Percentiles rank a stretch among this genome's conserved stretches.
Evolutionary conservation across 768 basidiomycete genomes (phyloP).

Genomic region (Tylopilus rubrobrunneus): DNA sequence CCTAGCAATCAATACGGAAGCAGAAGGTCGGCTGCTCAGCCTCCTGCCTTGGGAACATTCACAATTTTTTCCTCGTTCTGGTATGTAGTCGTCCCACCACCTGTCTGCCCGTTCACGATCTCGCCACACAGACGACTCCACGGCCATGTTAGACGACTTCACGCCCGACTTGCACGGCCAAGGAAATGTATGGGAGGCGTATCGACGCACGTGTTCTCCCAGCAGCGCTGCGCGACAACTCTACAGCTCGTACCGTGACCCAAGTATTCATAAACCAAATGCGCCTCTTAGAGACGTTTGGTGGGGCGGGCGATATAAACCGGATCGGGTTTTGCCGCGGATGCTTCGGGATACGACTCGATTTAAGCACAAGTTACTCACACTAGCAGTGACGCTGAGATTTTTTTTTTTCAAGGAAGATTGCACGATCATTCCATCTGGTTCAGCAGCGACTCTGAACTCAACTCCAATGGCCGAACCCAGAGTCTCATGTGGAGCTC

Average conservation of each 20-base stretch:
- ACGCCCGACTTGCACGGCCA: conserved; percentile 79
- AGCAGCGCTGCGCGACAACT: conserved; percentile 75
- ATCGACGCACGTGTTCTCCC: conserved; percentile 84
- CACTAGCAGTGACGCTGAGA: too few relatives aligned
- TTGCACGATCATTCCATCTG: too few relatives aligned
- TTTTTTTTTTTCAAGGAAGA: too few relatives aligned
- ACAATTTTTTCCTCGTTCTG: conserved; percentile 16
- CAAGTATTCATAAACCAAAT: conserved; percentile 29
- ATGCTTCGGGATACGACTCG: too few relatives aligned
- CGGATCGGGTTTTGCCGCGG: too few relatives aligned
- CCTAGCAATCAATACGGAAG: conserved; percentile 88
- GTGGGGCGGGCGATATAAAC: too few relatives aligned
- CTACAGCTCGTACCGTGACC: conserved; percentile 68
- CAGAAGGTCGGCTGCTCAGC: conserved; percentile 76
- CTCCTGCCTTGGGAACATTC: conserved; percentile 86
- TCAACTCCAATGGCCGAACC: too few relatives aligned
- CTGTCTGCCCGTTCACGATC: background rate
- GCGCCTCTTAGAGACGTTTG: conserved; percentile 19
- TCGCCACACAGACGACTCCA: background rate
- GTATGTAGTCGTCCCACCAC: background rate
- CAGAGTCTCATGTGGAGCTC: too few relatives aligned
- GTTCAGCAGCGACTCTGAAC: too few relatives aligned
- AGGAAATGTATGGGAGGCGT: conserved; percentile 92
- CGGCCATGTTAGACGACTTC: conserved; percentile 52
- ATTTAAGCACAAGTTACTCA: too few relatives aligned